Conservation (phyloP, 768 basidiomycete species). For the Xerocomellus intermedius region DNA sequence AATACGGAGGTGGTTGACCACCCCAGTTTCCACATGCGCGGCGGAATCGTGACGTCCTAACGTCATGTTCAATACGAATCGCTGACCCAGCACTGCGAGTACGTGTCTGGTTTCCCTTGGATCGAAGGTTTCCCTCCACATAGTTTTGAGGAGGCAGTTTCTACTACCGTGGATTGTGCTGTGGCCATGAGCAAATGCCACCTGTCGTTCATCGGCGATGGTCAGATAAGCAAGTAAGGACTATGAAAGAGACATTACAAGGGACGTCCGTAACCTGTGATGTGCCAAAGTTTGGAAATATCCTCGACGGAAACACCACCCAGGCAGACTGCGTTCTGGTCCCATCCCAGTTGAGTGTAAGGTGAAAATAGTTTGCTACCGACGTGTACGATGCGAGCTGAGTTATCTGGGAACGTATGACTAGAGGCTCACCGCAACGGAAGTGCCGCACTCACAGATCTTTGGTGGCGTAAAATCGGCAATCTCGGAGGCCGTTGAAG, state of each 20-base stretch:
- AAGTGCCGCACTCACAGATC: not conserved
- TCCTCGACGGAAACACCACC: not conserved
- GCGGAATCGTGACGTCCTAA: not conserved
- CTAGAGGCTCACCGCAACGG: not conserved
- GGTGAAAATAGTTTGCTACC: not conserved
- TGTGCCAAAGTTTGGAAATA: not conserved
- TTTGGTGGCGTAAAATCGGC: not conserved
- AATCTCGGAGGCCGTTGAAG: not conserved
- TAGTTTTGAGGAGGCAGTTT: not conserved
- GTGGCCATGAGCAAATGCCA: not conserved
- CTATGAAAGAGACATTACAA: not conserved
- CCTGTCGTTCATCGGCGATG: not conserved
- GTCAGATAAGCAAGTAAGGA: not conserved
- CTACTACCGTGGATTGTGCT: not conserved
- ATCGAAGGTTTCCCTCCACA: not conserved
- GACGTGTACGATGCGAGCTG: not conserved
- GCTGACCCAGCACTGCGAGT: not conserved
- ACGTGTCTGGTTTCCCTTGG: not conserved
- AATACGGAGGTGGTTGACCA: constrained; percentile 12
- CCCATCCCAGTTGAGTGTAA: constrained; percentile 2
- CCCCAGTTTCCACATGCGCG: not conserved
- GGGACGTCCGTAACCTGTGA: not conserved
- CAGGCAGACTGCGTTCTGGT: not conserved
- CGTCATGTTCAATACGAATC: not conserved
- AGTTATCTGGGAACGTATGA: too few species aligned